phyloP scores from a whole-genome alignment of 768 basidiomycete species.

The Kwoniella heveanensis region DNA sequence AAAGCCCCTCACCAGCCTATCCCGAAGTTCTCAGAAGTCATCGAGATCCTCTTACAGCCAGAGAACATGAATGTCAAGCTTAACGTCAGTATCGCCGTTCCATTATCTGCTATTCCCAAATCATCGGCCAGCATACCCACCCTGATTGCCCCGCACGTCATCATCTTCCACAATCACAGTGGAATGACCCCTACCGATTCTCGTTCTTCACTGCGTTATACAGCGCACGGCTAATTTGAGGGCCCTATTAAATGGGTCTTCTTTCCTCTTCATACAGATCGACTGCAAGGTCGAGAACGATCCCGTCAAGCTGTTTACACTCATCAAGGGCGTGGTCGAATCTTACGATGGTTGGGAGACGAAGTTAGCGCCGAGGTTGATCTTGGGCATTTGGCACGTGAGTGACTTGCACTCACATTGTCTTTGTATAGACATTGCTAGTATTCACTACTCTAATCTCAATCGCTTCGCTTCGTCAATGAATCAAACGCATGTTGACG shows the following conservation, averaged over 20 bases:
- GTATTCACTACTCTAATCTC: no score
- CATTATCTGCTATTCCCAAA: no score
- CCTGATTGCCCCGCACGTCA: conserved; percentile 5
- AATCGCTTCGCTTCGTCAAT: no score
- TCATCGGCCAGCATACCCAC: not conserved
- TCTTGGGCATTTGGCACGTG: conserved; percentile 56
- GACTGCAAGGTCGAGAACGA: conserved; percentile 95
- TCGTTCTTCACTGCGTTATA: not conserved
- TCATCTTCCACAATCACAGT: not conserved
- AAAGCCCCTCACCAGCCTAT: conserved; percentile 82
- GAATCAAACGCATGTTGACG: no score
- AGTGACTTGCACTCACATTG: no score
- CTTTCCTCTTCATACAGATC: conserved; percentile 73
- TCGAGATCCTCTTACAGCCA: conserved; percentile 72
- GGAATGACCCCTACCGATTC: not conserved
- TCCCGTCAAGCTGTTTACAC: conserved; percentile 72
- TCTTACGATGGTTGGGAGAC: conserved; percentile 58
- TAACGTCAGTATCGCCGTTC: conserved; percentile 57
- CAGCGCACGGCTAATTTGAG: conserved; percentile 16
- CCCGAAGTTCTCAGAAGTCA: conserved; percentile 83
- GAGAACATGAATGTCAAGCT: conserved; percentile 57
- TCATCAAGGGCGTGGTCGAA: conserved; percentile 68
- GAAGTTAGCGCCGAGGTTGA: conserved; percentile 48
- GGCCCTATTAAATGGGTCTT: conserved; percentile 63
- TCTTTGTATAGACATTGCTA: no score